Percentiles rank a stretch among this genome's conserved stretches.
phyloP scores from a whole-genome alignment of 1,284 basidiomycete species.

The Trichosporon sp. region DNA sequence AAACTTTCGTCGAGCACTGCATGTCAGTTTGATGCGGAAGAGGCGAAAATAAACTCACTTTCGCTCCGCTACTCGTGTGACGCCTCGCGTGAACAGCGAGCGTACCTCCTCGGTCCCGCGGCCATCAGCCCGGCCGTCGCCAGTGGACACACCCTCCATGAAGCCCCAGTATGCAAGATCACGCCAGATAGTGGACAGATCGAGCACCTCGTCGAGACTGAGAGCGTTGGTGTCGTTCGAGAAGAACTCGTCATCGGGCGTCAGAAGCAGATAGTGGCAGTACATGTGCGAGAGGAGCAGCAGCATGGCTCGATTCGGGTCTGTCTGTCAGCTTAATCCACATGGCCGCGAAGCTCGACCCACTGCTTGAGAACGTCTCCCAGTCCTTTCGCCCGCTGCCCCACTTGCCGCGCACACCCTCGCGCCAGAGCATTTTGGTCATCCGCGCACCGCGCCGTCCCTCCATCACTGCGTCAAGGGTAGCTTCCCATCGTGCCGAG shows the following conservation, averaged over 20 bases:
- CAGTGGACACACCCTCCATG: constrained; percentile 50
- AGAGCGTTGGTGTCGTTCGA: constrained; percentile 58
- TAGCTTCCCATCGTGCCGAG: constrained; percentile 55
- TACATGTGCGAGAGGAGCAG: constrained; percentile 80
- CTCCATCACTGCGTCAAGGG: constrained; percentile 47
- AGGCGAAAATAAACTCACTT: constrained; percentile 58
- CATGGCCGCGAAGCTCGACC: constrained; percentile 13
- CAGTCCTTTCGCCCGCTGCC: constrained; percentile 39
- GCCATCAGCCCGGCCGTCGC: constrained; percentile 56
- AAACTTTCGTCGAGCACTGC: constrained; percentile 73
- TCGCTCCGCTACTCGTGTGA: constrained; percentile 73
- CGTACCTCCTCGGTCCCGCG: constrained; percentile 59
- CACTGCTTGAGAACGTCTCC: constrained; percentile 51
- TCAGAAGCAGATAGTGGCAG: constrained; percentile 75
- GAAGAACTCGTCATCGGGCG: constrained; percentile 97
- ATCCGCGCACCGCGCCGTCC: constrained; percentile 48
- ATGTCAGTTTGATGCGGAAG: constrained; percentile 8
- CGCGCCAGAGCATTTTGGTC: constrained; percentile 67
- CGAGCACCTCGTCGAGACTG: constrained; percentile 68
- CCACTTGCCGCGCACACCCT: constrained; percentile 59
- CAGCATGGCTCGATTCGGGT: constrained; percentile 58
- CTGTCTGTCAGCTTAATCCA: constrained; percentile 23
- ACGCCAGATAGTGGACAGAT: constrained; percentile 45
- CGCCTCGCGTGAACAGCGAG: constrained; percentile 65
- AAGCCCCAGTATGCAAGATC: constrained; percentile 47